Conservation (phyloP, 1,139 yeast species). For the Candida sojae region DNA sequence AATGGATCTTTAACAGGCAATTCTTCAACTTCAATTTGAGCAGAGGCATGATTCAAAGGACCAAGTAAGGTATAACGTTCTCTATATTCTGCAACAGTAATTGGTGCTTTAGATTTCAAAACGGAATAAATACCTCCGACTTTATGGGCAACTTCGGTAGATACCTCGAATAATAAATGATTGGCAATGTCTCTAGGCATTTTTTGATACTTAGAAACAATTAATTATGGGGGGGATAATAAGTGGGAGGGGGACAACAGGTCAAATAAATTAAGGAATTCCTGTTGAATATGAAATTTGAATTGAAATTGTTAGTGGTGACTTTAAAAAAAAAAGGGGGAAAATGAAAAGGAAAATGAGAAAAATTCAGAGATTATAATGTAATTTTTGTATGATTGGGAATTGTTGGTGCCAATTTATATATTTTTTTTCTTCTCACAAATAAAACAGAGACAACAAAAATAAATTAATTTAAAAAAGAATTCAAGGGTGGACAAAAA, state of each 20-base stretch:
- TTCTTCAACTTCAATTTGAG: conserved; percentile 93
- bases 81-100: conserved; percentile 90
- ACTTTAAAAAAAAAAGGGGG: neutral
- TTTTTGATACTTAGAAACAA: neutral
- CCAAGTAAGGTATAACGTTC: conserved; percentile 88
- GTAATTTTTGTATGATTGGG: too few species aligned
- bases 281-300: neutral
- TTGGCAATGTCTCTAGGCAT: conserved; percentile 80
- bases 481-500: conserved; percentile 2
- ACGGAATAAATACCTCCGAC: conserved; percentile 99
- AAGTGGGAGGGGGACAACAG: neutral
- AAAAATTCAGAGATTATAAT: too few species aligned
- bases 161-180: conserved; percentile 88
- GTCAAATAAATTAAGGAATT: too few species aligned
- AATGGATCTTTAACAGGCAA: conserved; percentile 67
- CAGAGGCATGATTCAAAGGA: conserved; percentile 77
- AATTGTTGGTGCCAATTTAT: conserved; percentile 1
- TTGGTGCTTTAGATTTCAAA: conserved; percentile 93
- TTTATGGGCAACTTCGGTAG: conserved; percentile 96
- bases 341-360: neutral
- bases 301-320: neutral
- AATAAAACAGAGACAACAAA: neutral
- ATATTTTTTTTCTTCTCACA: neutral
- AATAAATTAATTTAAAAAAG: neutral
- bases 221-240: neutral